These are phyloP conservation scores for Penicillium turbatum DNA, from an alignment of 495 filamentous ascomycete species.

Conservation along the genomic window DNA sequence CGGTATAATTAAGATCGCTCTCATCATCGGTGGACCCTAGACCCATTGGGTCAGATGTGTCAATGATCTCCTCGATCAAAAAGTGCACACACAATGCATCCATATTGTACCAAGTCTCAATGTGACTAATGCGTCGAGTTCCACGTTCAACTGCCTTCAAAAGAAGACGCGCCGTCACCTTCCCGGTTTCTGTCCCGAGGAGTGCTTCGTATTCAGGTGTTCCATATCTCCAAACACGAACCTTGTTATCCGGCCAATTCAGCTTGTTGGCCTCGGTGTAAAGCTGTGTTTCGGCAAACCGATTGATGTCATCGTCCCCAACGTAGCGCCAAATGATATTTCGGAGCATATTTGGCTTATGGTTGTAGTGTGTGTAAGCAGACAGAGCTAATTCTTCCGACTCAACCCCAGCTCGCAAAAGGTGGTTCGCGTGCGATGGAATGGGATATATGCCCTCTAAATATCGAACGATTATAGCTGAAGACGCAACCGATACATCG, in stretches of 20 bases:
- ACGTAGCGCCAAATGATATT: neutral
- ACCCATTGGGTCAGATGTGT: too few species aligned
- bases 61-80: neutral
- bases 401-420: neutral
- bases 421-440: neutral
- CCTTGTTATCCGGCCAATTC: neutral
- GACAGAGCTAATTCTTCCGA: neutral
- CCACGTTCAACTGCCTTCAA: conserved; percentile 1
- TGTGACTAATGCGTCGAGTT: neutral
- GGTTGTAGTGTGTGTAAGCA: neutral
- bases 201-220: neutral
- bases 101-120: neutral
- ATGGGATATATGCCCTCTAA: too few species aligned
- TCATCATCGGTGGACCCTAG: too few species aligned
- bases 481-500: too few species aligned
- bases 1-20: too few species aligned
- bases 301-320: neutral
- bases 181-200: neutral
- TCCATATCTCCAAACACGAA: neutral
- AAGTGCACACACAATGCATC: neutral
- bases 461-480: too few species aligned
- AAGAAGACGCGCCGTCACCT: neutral
- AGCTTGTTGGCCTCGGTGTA: neutral
- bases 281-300: neutral
- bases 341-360: neutral